A percentile compares a stretch with the other conserved stretches of the same genome.
phyloP scores from a whole-genome alignment of 352 stramenopile species.

The Pythium periplocum region DNA sequence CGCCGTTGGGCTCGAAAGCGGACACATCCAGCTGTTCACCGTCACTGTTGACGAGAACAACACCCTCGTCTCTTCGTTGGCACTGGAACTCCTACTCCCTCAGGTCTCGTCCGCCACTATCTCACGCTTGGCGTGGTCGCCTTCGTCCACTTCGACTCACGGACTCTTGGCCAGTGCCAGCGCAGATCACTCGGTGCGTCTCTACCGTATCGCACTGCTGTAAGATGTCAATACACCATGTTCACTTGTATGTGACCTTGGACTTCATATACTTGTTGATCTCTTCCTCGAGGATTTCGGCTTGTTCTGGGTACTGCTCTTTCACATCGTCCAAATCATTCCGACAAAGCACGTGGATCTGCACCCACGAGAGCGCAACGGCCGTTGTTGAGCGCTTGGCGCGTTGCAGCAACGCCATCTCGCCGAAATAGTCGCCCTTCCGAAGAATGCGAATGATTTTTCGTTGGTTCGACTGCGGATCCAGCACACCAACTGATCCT shows the following conservation, averaged over 20 bases:
- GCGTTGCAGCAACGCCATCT: conserved; percentile 65
- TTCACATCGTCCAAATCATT: conserved; percentile 61
- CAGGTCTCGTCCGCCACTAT: conserved; percentile 32
- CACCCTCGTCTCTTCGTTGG: conserved; percentile 5
- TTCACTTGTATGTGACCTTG: conserved; percentile 52
- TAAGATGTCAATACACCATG: background rate
- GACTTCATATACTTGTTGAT: conserved; percentile 78
- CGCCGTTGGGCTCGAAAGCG: conserved; percentile 57
- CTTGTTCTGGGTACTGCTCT: conserved; percentile 51
- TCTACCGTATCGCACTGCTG: conserved; percentile 24
- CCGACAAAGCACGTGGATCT: conserved; percentile 62
- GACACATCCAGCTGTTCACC: conserved; percentile 34
- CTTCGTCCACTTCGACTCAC: background rate
- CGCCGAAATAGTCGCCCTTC: conserved; percentile 73
- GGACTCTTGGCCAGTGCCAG: conserved; percentile 36
- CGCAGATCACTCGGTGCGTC: conserved; percentile 43
- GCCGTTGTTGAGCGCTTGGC: conserved; percentile 60
- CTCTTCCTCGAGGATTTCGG: conserved; percentile 53
- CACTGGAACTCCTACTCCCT: conserved; percentile 17
- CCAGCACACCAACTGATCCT: conserved; percentile 58
- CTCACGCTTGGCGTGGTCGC: conserved; percentile 45
- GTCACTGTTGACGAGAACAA: conserved; percentile 4
- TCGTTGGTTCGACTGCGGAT: conserved; percentile 33
- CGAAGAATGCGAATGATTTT: conserved; percentile 61
- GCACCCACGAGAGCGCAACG: conserved; percentile 68